These are phyloP conservation scores for Umbelopsis sp. DNA, from an alignment of 371 early-diverging fungal genomes.

Conservation along the genomic window DNA sequence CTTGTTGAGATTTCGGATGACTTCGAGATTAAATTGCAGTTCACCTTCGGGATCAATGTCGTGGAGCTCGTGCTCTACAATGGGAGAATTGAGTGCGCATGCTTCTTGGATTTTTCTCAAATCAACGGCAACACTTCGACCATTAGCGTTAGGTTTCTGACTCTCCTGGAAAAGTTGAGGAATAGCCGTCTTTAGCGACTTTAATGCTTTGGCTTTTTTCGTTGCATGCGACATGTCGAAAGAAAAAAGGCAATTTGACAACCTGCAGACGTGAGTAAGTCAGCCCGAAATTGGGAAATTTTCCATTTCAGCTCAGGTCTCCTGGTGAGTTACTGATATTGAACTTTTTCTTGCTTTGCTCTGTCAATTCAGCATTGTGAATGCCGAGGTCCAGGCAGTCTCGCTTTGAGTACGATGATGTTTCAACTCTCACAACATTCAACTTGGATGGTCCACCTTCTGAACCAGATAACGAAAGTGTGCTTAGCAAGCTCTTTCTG, in stretches of 20 bases:
- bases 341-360: background rate
- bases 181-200: slow-evolving; percentile 48
- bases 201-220: slow-evolving; percentile 32
- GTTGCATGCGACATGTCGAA: slow-evolving; percentile 7
- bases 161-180: slow-evolving; percentile 78
- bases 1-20: slow-evolving; percentile 75
- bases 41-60: slow-evolving; percentile 60
- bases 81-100: slow-evolving; percentile 51
- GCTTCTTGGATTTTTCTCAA: slow-evolving; percentile 77
- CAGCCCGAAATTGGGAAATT: background rate
- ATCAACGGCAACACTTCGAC: slow-evolving; percentile 73
- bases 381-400: slow-evolving; percentile 19
- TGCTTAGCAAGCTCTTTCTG: slow-evolving; percentile 62
- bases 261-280: background rate
- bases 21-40: slow-evolving; percentile 64
- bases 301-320: slow-evolving; percentile 12
- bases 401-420: slow-evolving; percentile 41
- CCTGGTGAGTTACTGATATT: background rate
- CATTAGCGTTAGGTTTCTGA: slow-evolving; percentile 67
- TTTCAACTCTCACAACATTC: slow-evolving; percentile 50
- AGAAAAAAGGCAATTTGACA: too few species aligned
- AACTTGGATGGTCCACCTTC: slow-evolving; percentile 40
- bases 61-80: slow-evolving; percentile 44
- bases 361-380: background rate
- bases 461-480: slow-evolving; percentile 56